Evolutionary conservation across 2,329 filamentous ascomycete genomes (phyloP).

Genomic region (Botryotinia calthae): DNA sequence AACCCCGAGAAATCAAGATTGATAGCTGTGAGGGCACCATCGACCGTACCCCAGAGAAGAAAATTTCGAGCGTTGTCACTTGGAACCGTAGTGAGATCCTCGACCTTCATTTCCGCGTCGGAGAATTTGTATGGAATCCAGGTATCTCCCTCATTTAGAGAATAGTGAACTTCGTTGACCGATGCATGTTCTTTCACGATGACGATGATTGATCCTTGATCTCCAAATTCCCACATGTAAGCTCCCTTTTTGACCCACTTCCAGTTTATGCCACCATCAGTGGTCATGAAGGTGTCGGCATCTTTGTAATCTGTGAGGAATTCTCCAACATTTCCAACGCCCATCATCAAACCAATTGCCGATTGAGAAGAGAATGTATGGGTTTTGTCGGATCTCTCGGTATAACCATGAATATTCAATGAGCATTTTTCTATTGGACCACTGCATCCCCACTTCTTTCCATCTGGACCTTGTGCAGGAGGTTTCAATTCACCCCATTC

Average conservation of each 20-base stretch:
- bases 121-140: conserved; percentile 78
- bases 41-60: conserved; percentile 72
- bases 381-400: conserved; percentile 76
- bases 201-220: conserved; percentile 89
- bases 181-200: conserved; percentile 71
- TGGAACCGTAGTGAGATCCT: conserved; percentile 82
- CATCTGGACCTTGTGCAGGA: conserved; percentile 68
- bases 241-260: conserved; percentile 78
- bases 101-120: conserved; percentile 66
- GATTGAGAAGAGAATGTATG: conserved; percentile 87
- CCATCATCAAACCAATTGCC: conserved; percentile 88
- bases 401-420: conserved; percentile 93
- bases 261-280: conserved; percentile 90
- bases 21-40: conserved; percentile 64
- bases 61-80: conserved; percentile 91
- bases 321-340: conserved; percentile 83
- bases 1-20: conserved; percentile 89
- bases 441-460: conserved; percentile 68
- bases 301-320: conserved; percentile 43
- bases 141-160: conserved; percentile 73
- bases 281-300: conserved; percentile 86
- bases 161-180: conserved; percentile 71
- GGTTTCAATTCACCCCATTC: conserved; percentile 77
- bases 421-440: conserved; percentile 68
- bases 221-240: conserved; percentile 93